A percentile compares a stretch with the other conserved stretches of the same genome.
Evolutionary conservation across 2,329 filamentous ascomycete genomes (phyloP).

Genomic region (Clathrospora elynae): DNA sequence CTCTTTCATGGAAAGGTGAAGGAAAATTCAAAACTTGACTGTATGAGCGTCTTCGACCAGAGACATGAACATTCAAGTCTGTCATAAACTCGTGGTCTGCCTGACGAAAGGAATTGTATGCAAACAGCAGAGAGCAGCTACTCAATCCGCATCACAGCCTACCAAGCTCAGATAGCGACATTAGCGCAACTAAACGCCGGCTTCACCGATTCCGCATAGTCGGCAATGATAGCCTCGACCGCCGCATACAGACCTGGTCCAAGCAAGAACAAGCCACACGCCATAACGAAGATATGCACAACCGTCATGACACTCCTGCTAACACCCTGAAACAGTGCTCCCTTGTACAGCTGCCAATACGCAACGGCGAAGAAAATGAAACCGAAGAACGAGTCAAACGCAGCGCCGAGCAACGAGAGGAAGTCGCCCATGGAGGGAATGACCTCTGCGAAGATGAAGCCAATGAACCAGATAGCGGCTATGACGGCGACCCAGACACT

Average conservation of each 20-base stretch:
- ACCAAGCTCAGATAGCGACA: constrained; percentile 55
- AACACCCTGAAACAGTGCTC: constrained; percentile 57
- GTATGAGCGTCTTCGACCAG: no score
- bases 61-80: no score
- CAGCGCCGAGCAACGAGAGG: constrained; percentile 72
- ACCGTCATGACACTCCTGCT: constrained; percentile 51
- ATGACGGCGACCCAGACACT: constrained; percentile 75
- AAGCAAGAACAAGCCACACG: constrained; percentile 55
- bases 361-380: constrained; percentile 93
- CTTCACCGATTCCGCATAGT: constrained; percentile 52
- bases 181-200: constrained; percentile 59
- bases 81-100: no score
- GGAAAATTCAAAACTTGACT: no score
- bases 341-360: constrained; percentile 74
- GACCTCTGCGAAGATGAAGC: constrained; percentile 87
- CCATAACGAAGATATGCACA: constrained; percentile 54
- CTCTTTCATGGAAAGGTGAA: no score
- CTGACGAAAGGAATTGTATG: no score
- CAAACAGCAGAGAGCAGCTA: no score
- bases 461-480: constrained; percentile 73
- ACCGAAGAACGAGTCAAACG: constrained; percentile 90
- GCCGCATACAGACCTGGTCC: constrained; percentile 60
- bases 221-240: constrained; percentile 58
- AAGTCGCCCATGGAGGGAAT: constrained; percentile 88
- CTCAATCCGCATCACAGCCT: no score